phyloP scores from a whole-genome alignment of 495 filamentous ascomycete species.

The Ascodesmis nigricans region DNA sequence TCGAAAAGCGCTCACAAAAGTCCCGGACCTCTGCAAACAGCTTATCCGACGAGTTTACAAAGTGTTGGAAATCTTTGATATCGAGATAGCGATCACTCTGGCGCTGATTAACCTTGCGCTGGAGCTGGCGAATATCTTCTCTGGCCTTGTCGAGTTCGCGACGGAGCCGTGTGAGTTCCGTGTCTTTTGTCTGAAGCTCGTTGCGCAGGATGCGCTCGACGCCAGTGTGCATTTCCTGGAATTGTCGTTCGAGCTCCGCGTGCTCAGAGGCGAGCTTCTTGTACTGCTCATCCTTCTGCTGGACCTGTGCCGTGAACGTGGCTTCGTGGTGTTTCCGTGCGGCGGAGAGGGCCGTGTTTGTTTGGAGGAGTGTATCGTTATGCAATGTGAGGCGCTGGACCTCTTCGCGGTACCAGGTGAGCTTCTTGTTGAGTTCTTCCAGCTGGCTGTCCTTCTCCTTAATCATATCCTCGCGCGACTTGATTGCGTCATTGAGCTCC shows the following conservation, averaged over 20 bases:
- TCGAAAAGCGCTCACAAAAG: constrained; percentile 92
- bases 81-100: constrained; percentile 50
- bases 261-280: constrained; percentile 32
- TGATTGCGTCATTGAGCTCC: constrained; percentile 8
- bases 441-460: constrained; percentile 59
- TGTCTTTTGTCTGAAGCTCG: constrained; percentile 50
- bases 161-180: constrained; percentile 53
- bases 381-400: constrained; percentile 47
- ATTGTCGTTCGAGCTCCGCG: constrained; percentile 13
- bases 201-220: constrained; percentile 40
- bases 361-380: constrained; percentile 48
- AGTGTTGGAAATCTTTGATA: constrained; percentile 76
- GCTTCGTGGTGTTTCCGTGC: constrained; percentile 43
- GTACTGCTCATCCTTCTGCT: constrained; percentile 39
- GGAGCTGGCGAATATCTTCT: constrained; percentile 57
- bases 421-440: constrained; percentile 48
- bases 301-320: constrained; percentile 35
- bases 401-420: constrained; percentile 60
- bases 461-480: constrained; percentile 11
- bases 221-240: constrained; percentile 30
- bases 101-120: constrained; percentile 55
- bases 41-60: constrained; percentile 79
- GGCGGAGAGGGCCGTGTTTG: constrained; percentile 42
- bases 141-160: constrained; percentile 54
- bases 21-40: constrained; percentile 84